phyloP scores from a whole-genome alignment of 1,284 basidiomycete species.

The Lignosus rhinocerotis region DNA sequence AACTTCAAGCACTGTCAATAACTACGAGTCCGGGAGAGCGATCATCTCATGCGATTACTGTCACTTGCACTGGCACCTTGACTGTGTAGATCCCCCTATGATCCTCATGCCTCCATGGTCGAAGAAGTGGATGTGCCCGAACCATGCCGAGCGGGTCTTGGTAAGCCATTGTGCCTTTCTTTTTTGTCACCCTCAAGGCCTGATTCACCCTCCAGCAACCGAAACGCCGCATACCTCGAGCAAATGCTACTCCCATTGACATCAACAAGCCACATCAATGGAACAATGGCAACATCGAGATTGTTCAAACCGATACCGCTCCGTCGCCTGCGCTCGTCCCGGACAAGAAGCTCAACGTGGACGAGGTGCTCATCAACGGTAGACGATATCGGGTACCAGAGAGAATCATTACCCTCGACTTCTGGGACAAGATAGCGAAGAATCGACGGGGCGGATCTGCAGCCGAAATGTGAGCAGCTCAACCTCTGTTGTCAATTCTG shows the following conservation, averaged over 20 bases:
- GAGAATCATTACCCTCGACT: slow-evolving; percentile 88
- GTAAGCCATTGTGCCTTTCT: slow-evolving; percentile 43
- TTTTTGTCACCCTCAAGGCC: neutral
- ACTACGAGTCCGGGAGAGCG: slow-evolving; percentile 57
- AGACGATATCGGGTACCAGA: slow-evolving; percentile 94
- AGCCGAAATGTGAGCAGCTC: slow-evolving; percentile 42
- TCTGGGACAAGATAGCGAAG: slow-evolving; percentile 84
- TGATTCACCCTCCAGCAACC: slow-evolving; percentile 50
- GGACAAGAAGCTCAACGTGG: slow-evolving; percentile 53
- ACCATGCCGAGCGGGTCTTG: slow-evolving; percentile 83
- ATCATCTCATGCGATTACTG: slow-evolving; percentile 98
- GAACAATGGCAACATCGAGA: slow-evolving; percentile 93
- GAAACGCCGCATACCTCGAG: slow-evolving; percentile 76
- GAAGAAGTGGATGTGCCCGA: slow-evolving; percentile 99
- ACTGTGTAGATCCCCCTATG: slow-evolving; percentile 92
- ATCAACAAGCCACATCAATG: slow-evolving; percentile 67
- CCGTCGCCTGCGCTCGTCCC: slow-evolving; percentile 29
- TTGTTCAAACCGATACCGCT: slow-evolving; percentile 68
- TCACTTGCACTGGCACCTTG: slow-evolving; percentile 93
- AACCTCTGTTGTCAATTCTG: neutral
- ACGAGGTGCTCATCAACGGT: slow-evolving; percentile 81
- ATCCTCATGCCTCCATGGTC: slow-evolving; percentile 82
- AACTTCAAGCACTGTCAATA: slow-evolving; percentile 24
- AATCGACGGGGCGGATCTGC: slow-evolving; percentile 37
- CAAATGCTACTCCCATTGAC: slow-evolving; percentile 65